These are phyloP conservation scores for Fraxinus floribunda DNA, from an alignment of 305 asterid species.

Conservation along the genomic window DNA sequence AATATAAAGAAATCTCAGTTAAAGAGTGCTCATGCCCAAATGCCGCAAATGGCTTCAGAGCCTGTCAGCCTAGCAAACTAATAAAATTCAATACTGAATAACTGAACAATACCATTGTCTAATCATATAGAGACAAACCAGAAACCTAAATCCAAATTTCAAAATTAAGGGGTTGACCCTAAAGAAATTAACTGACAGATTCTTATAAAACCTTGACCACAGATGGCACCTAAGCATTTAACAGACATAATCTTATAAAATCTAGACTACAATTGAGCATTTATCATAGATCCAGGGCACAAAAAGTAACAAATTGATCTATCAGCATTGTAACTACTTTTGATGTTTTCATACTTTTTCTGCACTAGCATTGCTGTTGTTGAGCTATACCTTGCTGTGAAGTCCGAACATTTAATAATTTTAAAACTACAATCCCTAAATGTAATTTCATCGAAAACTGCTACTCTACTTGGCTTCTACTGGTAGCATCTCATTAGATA, in stretches of 20 bases:
- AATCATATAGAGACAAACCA: background rate
- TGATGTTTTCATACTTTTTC: background rate
- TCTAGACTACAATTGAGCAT: background rate
- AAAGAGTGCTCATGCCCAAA: background rate
- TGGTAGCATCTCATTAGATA: background rate
- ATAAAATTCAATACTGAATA: background rate
- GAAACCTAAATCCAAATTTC: background rate
- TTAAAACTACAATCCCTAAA: background rate
- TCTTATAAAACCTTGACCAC: background rate
- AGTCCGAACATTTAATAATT: background rate
- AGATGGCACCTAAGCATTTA: background rate
- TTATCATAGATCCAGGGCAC: background rate
- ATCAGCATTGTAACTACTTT: background rate
- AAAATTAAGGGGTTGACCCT: background rate
- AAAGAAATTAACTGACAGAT: background rate
- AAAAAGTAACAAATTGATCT: background rate
- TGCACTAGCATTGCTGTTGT: background rate
- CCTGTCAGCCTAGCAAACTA: background rate
- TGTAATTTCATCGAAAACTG: background rate
- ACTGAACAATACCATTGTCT: background rate
- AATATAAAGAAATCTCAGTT: background rate
- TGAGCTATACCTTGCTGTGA: background rate
- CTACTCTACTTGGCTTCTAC: background rate
- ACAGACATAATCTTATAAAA: background rate
- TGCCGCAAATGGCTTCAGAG: background rate